Evolutionary conservation across 495 filamentous ascomycete species (phyloP), one percentile per base, ranked within the genome.

Genomic region (Darksidea phi): DNA sequence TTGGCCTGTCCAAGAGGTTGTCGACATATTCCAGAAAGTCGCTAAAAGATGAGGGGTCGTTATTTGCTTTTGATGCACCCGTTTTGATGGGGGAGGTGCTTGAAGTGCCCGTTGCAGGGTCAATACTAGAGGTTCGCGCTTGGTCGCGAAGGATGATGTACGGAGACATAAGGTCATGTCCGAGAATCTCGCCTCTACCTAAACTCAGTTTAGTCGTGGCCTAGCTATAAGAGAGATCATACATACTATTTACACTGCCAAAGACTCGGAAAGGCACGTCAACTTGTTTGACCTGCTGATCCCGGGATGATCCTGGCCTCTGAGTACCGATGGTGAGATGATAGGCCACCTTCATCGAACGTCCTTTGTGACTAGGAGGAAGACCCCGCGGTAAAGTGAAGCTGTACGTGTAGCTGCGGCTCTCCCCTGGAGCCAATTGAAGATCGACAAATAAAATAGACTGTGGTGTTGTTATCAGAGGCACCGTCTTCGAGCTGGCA

Each of bases 381-480:
- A 97, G 78, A 0, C 91, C 91, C 65, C 82, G 85, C 1, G 94
- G 94, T 47, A 98, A 74, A 42, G 83, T 84, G 72, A 97, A 96
- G 10, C 85, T 79, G 70, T 96, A 98, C 15, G 84, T 85, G 70
- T 88, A 97, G 50, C 86, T 86, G 70, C 84, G 87, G 72, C 90
- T 95, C 72, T 98, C 91, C 2, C 94, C 94, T 0, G 95, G 92
- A 15, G 80, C 86, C 17, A 98, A 79, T 67, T 86, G 84, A 32
- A 97, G 79, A 70, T 98, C 91, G 37, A 98, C 93, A 68, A 98
- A 98, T 15, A 98, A 79, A 61, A 98, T 90, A 6, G 91, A 96
- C 73, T 97, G 94, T n/a, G 93, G 90, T 7, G 94, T 97, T 21
- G 91, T 95, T 18, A 98, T 73, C 38, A 98, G 78, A 2, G 94